Conservation (phyloP, 2,329 filamentous ascomycete species). For the Cytospora chrysosperma region DNA sequence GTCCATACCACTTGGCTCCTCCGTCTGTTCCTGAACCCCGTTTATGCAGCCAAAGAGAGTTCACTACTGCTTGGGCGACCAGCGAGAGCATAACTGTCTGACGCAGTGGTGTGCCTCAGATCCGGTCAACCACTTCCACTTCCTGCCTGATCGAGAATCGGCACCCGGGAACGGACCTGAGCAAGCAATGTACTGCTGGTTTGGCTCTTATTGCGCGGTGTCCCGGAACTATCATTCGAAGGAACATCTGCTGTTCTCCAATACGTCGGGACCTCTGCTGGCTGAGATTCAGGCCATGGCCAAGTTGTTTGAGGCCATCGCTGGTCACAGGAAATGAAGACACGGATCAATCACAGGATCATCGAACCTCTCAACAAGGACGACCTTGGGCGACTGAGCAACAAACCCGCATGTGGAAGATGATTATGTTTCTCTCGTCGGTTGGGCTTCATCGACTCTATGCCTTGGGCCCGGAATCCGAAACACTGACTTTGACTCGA, state of each 20-base stretch:
- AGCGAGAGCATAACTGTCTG: neutral
- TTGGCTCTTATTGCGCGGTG: neutral
- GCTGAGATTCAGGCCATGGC: neutral
- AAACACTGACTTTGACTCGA: neutral
- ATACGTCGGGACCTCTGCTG: neutral
- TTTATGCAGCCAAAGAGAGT: neutral
- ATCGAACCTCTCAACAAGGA: neutral
- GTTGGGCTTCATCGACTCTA: neutral
- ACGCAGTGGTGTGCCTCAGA: neutral
- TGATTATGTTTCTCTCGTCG: neutral
- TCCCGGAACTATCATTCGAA: neutral
- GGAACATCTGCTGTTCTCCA: neutral
- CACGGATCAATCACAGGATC: neutral
- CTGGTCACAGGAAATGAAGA: neutral
- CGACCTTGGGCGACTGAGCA: too few relatives aligned
- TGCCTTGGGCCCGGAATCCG: neutral
- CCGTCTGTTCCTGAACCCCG: neutral
- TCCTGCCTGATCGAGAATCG: neutral
- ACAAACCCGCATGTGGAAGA: neutral
- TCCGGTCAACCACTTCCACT: neutral
- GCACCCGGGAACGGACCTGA: neutral
- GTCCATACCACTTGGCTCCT: neutral
- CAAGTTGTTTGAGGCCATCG: neutral
- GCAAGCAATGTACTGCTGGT: neutral
- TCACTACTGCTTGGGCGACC: neutral